Base-by-base conservation (phyloP, 352 stramenopile genomes). In the Globisporangium cederbergense region DNA sequence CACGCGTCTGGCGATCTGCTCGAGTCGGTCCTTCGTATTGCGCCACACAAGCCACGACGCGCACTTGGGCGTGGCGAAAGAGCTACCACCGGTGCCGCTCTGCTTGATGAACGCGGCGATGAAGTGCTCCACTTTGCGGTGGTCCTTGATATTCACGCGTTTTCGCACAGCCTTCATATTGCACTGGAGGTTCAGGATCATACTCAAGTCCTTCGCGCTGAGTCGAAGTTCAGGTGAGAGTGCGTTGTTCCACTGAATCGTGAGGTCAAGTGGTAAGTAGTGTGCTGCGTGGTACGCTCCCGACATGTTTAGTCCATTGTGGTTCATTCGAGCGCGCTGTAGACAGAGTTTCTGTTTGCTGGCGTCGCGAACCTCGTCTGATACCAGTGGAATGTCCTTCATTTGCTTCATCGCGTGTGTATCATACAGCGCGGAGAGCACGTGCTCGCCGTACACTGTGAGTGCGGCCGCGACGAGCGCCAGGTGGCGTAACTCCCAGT, bases 161-260 rank as follows among this genome's bases (percentile, higher is more conserved):
- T 18, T 40, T 0, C 36, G 49, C 3, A 65, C 59, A 1, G 59
- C 59, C 16, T 52, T 58, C 34, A 65, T 16, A 25, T 65, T 65
- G 22, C 30, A 42, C 59, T 57, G 59, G 49, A 40, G 49, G 25
- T 65, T 65, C 8, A 65, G 38, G 20, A 65, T 49, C 18, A 25
- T 30, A 22, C 47, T 16, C 5, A 65, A 49, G 3, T 10, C 11
- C 14, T 32, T 38, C 2, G 36, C 32, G 25, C 49, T 34, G 9
- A 65, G 47, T 25, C 59, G 49, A 18, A 28, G 18, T 1, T 40
- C 36, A 10, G 28, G n/a, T 4, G 10, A 14, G 3, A 65, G 49
- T 6, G 36, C 11, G 49, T 65, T 65, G 49, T 65, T 65, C 59
- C 59, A 65, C 59, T 59, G 59, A 18, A 65, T 65, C 28, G 59